Percentiles rank a stretch among this genome's conserved stretches.
phyloP scores from a whole-genome alignment of 805 yeast genomes.

The Wickerhamomyces kurtzmanii region DNA sequence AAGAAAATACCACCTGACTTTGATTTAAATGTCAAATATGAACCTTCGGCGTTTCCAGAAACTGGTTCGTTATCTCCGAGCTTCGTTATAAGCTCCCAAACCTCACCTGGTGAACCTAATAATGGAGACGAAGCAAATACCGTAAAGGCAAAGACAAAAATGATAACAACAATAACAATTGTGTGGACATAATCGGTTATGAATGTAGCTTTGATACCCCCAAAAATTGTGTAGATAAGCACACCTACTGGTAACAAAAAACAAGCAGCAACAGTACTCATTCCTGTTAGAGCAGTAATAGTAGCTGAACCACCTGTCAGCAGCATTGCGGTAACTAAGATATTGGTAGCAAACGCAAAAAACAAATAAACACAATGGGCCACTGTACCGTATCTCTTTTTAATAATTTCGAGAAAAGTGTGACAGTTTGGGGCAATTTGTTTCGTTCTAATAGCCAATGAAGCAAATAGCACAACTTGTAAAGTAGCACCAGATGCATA shows the following conservation, averaged over 20 bases:
- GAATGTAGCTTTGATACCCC: slow-evolving; percentile 79
- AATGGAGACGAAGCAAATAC: slow-evolving; percentile 60
- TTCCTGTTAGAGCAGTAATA: slow-evolving; percentile 71
- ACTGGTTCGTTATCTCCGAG: slow-evolving; percentile 57
- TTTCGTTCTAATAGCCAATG: slow-evolving; percentile 81
- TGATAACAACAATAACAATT: slow-evolving; percentile 65
- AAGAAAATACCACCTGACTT: slow-evolving; percentile 82
- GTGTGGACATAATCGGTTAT: slow-evolving; percentile 78
- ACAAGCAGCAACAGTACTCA: slow-evolving; percentile 73
- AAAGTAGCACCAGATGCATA: slow-evolving; percentile 85
- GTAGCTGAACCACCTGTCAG: slow-evolving; percentile 88
- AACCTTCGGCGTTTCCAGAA: slow-evolving; percentile 75
- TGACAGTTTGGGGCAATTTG: slow-evolving; percentile 88
- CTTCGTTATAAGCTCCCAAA: slow-evolving; percentile 63
- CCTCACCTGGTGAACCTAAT: slow-evolving; percentile 75
- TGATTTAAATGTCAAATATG: slow-evolving; percentile 82
- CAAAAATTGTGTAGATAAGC: slow-evolving; percentile 62
- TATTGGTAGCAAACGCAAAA: slow-evolving; percentile 81
- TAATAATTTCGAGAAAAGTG: slow-evolving; percentile 80
- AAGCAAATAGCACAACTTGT: slow-evolving; percentile 79
- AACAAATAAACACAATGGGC: slow-evolving; percentile 66
- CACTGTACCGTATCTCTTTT: slow-evolving; percentile 67
- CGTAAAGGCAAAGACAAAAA: slow-evolving; percentile 72
- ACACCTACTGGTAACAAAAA: slow-evolving; percentile 78
- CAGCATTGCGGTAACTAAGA: slow-evolving; percentile 87